phyloP scores from a whole-genome alignment of 805 yeast species.

The Citeromyces nyonsensis region DNA sequence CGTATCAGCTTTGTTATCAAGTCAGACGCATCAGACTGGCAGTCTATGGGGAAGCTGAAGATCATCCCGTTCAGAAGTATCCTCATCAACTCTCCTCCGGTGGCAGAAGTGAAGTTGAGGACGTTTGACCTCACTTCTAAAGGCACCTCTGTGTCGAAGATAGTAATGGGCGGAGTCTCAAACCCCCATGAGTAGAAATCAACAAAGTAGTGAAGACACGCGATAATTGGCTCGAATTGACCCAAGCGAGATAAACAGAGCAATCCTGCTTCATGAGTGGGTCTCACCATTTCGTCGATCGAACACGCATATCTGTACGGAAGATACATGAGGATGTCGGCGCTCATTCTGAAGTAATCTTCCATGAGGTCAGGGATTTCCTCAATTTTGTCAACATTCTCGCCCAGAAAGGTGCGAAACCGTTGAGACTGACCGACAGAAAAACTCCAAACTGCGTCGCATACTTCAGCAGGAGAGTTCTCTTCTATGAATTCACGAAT shows the following conservation, averaged over 20 bases:
- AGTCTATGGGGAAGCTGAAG: constrained; percentile 54
- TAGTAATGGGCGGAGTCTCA: constrained; percentile 64
- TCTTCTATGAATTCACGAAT: constrained; percentile 54
- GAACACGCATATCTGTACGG: constrained; percentile 35
- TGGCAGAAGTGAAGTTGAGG: constrained; percentile 25
- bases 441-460: constrained; percentile 57
- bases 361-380: constrained; percentile 59
- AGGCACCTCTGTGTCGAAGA: constrained; percentile 33
- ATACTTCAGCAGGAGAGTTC: constrained; percentile 21
- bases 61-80: constrained; percentile 53
- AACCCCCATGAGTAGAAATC: constrained; percentile 82
- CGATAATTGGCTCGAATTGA: constrained; percentile 55
- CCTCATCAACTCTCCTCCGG: constrained; percentile 42
- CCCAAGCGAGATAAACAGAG: constrained; percentile 33
- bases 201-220: constrained; percentile 61
- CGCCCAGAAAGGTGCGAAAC: constrained; percentile 30
- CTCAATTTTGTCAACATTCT: constrained; percentile 4
- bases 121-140: constrained; percentile 35
- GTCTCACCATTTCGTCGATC: constrained; percentile 22
- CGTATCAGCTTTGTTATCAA: constrained; percentile 49
- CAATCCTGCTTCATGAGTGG: constrained; percentile 44
- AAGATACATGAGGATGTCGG: constrained; percentile 64
- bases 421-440: constrained; percentile 47
- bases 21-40: constrained; percentile 62
- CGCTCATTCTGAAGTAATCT: constrained; percentile 72